Percentiles rank a stretch among this genome's conserved stretches.
Conservation (phyloP, 1,139 yeast species). For the Protomyces inouyei region DNA sequence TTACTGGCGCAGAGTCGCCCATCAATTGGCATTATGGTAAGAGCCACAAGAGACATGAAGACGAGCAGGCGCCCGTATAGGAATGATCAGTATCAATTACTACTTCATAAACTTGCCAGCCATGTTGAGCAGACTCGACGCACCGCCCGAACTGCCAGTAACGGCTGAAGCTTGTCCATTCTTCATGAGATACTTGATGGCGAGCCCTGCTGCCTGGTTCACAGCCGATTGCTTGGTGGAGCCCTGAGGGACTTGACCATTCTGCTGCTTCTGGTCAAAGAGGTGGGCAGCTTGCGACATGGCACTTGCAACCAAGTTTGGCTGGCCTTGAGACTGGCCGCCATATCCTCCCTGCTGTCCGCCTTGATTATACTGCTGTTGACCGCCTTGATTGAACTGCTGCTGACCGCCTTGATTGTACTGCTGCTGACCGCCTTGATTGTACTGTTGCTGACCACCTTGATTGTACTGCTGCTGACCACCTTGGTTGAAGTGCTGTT, state of each 20-base stretch:
- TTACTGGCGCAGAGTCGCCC: conserved; percentile 43
- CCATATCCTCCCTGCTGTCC: neutral
- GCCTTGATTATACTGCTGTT: neutral
- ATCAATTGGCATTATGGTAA: neutral
- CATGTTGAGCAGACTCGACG: neutral
- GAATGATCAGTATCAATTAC: neutral
- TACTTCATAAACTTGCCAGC: neutral
- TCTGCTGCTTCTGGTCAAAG: neutral
- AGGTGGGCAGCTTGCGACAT: neutral
- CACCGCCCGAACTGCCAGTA: neutral
- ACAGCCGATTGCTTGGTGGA: neutral
- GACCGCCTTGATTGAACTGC: neutral
- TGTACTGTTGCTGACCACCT: neutral
- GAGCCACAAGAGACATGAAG: neutral
- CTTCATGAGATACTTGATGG: conserved; percentile 2
- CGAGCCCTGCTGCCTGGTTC: neutral
- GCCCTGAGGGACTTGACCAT: neutral
- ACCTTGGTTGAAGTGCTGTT: neutral
- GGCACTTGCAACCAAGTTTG: neutral
- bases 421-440: neutral
- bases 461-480: neutral
- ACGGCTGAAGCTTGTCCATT: neutral
- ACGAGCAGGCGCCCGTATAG: neutral
- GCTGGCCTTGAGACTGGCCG: neutral
- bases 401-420: neutral